phyloP scores from a whole-genome alignment of 2,329 filamentous ascomycete species.

The Tolypocladium tropicale region DNA sequence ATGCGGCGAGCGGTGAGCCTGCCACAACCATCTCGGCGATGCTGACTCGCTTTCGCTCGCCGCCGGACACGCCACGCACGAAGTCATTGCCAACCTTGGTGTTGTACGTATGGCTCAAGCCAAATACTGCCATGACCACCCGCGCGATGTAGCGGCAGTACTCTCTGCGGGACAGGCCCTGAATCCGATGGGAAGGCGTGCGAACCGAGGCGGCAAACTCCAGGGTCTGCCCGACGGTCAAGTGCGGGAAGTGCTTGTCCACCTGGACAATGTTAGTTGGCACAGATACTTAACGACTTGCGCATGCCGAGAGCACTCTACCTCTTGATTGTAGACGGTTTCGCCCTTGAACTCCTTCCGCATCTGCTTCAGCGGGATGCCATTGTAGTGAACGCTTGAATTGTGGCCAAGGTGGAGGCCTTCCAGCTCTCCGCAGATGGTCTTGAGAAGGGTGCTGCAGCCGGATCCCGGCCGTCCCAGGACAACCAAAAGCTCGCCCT shows the following conservation, averaged over 20 bases:
- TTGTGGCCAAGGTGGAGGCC: slow-evolving; percentile 42
- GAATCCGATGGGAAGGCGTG: slow-evolving; percentile 54
- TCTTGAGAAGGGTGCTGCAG: slow-evolving; percentile 54
- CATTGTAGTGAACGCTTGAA: slow-evolving; percentile 52
- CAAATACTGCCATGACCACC: slow-evolving; percentile 61
- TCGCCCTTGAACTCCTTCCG: slow-evolving; percentile 52
- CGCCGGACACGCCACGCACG: slow-evolving; percentile 60
- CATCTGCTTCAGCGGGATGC: slow-evolving; percentile 43
- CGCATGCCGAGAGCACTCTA: slow-evolving; percentile 3
- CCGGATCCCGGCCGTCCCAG: slow-evolving; percentile 57
- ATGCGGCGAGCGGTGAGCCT: slow-evolving; percentile 42
- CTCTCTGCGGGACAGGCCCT: slow-evolving; percentile 50
- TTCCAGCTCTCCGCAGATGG: slow-evolving; percentile 48
- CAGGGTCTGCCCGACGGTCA: slow-evolving; percentile 66
- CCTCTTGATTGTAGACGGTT: slow-evolving; percentile 67
- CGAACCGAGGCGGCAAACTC: slow-evolving; percentile 61
- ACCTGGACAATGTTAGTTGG: slow-evolving; percentile 24
- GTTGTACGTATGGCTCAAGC: slow-evolving; percentile 59
- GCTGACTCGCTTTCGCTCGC: slow-evolving; percentile 69
- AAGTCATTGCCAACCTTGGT: slow-evolving; percentile 70
- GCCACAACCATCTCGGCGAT: slow-evolving; percentile 70
- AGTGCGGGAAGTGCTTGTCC: slow-evolving; percentile 67
- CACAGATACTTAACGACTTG: fast-evolving
- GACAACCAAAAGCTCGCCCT: slow-evolving; percentile 59
- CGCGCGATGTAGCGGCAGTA: slow-evolving; percentile 53